Evolutionary conservation across 2,329 filamentous ascomycete species (phyloP).

Genomic region (Hymenoscyphus linearis): DNA sequence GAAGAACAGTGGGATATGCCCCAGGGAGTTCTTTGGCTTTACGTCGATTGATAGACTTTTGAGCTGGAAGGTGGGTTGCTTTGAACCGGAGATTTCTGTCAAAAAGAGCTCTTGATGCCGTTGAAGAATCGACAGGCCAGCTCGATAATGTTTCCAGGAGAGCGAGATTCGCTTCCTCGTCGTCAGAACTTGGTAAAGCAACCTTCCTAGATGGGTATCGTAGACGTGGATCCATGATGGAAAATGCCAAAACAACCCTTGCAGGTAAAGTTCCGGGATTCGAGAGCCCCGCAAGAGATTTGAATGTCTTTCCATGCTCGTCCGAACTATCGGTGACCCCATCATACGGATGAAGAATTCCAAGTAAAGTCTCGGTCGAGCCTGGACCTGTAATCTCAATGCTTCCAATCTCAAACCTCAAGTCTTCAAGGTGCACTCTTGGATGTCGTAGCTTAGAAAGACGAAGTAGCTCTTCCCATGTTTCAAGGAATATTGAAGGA

Average conservation of each 20-base stretch:
- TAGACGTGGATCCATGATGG: slow-evolving; percentile 73
- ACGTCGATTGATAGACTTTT: slow-evolving; percentile 76
- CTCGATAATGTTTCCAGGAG: slow-evolving; percentile 57
- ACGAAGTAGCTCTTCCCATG: slow-evolving; percentile 57
- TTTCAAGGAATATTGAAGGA: slow-evolving; percentile 68
- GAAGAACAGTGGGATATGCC: slow-evolving; percentile 48
- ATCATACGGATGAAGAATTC: slow-evolving; percentile 54
- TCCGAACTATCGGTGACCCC: slow-evolving; percentile 33
- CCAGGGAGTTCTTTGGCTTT: slow-evolving; percentile 61
- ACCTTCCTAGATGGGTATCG: slow-evolving; percentile 64
- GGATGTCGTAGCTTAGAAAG: slow-evolving; percentile 57
- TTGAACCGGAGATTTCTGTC: slow-evolving; percentile 59
- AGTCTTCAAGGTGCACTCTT: slow-evolving; percentile 56
- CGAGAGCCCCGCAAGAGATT: slow-evolving; percentile 51
- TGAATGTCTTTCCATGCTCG: slow-evolving; percentile 45
- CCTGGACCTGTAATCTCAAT: slow-evolving; percentile 68
- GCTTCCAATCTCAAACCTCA: slow-evolving; percentile 68
- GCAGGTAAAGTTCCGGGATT: slow-evolving; percentile 66
- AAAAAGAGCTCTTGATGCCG: slow-evolving; percentile 55
- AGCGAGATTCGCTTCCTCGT: slow-evolving; percentile 32
- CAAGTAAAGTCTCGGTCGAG: slow-evolving; percentile 71
- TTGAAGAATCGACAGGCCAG: slow-evolving; percentile 59
- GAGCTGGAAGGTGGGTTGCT: slow-evolving; percentile 63
- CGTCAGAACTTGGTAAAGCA: slow-evolving; percentile 35
- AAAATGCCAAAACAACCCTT: slow-evolving; percentile 67